Evolutionary conservation across 345 rosid species (phyloP).

Genomic region (Laguncularia racemosa): DNA sequence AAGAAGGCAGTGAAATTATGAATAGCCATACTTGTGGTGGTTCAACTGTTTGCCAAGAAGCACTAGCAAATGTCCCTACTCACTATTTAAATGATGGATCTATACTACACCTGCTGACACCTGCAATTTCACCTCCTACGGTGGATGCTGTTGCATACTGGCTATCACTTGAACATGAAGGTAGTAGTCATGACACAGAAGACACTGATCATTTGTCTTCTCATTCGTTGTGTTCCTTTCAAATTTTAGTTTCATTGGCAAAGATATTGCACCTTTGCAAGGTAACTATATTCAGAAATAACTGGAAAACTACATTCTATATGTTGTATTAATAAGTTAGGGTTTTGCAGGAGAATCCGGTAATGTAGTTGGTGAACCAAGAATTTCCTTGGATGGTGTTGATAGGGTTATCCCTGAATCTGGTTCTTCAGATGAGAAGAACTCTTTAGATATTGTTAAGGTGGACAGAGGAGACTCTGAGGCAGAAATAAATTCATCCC

Average conservation of each 20-base stretch:
- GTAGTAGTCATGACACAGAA: slow-evolving; percentile 24
- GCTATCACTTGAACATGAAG: slow-evolving; percentile 37
- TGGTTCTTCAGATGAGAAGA: slow-evolving; percentile 15
- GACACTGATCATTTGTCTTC: background rate
- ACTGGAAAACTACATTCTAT: background rate
- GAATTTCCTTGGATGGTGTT: slow-evolving; percentile 18
- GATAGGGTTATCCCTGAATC: slow-evolving; percentile 18
- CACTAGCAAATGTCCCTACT: slow-evolving; percentile 46
- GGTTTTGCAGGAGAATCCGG: slow-evolving; percentile 25
- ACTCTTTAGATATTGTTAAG: slow-evolving; percentile 19
- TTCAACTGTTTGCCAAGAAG: slow-evolving; percentile 25
- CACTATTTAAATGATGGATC: slow-evolving; percentile 79
- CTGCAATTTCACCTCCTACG: slow-evolving; percentile 66
- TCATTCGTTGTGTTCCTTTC: slow-evolving; percentile 9
- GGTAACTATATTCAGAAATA: slow-evolving; percentile 18
- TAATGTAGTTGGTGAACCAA: slow-evolving; percentile 21
- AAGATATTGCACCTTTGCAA: slow-evolving; percentile 20
- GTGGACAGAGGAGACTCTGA: slow-evolving; percentile 18
- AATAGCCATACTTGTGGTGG: slow-evolving; percentile 10
- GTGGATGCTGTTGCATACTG: slow-evolving; percentile 48
- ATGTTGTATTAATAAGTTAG: too few relatives aligned
- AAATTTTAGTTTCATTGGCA: slow-evolving; percentile 10
- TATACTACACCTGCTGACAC: slow-evolving; percentile 53
- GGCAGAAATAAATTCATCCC: slow-evolving; percentile 19
- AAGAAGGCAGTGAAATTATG: slow-evolving; percentile 17